Evolutionary conservation across 306 rosid species (phyloP).

Genomic region (Cucurbita argyrosperma): DNA sequence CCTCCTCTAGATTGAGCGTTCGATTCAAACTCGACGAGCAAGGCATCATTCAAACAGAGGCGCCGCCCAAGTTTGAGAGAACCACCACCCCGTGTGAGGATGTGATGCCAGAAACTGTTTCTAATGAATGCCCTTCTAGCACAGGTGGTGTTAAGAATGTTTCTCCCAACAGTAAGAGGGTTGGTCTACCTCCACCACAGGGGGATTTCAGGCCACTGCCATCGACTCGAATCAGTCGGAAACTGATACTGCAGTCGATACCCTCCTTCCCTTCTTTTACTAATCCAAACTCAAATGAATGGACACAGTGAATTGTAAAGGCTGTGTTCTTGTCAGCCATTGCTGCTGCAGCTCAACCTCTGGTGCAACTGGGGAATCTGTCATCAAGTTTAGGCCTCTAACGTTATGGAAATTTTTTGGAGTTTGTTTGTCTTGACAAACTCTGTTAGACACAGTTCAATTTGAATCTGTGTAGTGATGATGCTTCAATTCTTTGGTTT

Average conservation of each 20-base stretch:
- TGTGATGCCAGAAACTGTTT: slow-evolving; percentile 41
- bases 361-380: background rate
- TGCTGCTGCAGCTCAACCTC: background rate
- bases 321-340: background rate
- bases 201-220: slow-evolving; percentile 37
- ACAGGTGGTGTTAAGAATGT: slow-evolving; percentile 45
- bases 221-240: slow-evolving; percentile 52
- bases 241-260: slow-evolving; percentile 56
- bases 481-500: background rate
- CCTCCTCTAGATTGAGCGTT: slow-evolving; percentile 33
- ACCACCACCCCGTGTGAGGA: slow-evolving; percentile 27
- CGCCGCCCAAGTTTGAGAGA: slow-evolving; percentile 30
- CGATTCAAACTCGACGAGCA: slow-evolving; percentile 44
- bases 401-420: background rate
- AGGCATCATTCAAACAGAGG: slow-evolving; percentile 24
- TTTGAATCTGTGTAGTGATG: background rate
- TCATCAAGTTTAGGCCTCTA: background rate
- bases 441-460: background rate
- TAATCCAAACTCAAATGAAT: slow-evolving; percentile 13
- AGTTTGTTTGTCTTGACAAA: background rate
- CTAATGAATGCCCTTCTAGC: slow-evolving; percentile 33
- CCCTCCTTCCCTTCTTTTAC: slow-evolving; percentile 82
- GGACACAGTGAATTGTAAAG: background rate
- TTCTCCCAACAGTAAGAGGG: slow-evolving; percentile 84
- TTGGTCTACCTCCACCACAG: slow-evolving; percentile 37